phyloP scores from a whole-genome alignment of 129 eudicot genomes.

The Tagetes patula region DNA sequence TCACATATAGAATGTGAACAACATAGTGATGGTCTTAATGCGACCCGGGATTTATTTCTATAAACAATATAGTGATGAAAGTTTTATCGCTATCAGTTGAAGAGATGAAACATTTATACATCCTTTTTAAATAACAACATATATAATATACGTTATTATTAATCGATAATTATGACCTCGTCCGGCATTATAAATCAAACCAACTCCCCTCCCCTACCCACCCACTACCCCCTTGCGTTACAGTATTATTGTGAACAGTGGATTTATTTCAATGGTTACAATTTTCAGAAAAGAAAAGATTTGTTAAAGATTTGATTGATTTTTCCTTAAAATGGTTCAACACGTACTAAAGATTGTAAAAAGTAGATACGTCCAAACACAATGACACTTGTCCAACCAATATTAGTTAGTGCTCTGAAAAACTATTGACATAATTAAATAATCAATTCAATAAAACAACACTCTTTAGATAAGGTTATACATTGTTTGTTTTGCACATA shows the following conservation, averaged over 20 bases:
- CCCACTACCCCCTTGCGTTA: too few species aligned
- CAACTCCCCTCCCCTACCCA: too few species aligned
- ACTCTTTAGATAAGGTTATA: neutral
- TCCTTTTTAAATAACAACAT: too few species aligned
- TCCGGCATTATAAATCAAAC: neutral
- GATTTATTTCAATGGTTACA: neutral
- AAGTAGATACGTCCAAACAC: constrained; percentile 1
- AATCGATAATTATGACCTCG: too few species aligned
- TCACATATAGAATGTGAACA: too few species aligned
- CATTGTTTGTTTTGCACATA: neutral
- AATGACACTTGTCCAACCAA: constrained; percentile 3
- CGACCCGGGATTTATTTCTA: neutral
- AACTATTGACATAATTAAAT: neutral
- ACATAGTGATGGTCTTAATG: too few species aligned
- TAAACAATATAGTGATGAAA: too few species aligned
- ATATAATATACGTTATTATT: too few species aligned
- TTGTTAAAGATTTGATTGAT: constrained; percentile 2
- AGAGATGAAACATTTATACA: too few species aligned
- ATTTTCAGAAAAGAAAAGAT: neutral
- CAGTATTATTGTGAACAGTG: neutral
- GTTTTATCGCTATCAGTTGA: too few species aligned
- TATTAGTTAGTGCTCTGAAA: neutral
- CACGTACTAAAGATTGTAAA: neutral
- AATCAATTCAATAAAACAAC: neutral
- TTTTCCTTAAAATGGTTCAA: constrained; percentile 17